A percentile compares a stretch with the other conserved stretches of the same genome.
These are phyloP conservation scores for Schizonepeta tenuifolia DNA, from an alignment of 257 asterid genomes.

Conservation along the genomic window DNA sequence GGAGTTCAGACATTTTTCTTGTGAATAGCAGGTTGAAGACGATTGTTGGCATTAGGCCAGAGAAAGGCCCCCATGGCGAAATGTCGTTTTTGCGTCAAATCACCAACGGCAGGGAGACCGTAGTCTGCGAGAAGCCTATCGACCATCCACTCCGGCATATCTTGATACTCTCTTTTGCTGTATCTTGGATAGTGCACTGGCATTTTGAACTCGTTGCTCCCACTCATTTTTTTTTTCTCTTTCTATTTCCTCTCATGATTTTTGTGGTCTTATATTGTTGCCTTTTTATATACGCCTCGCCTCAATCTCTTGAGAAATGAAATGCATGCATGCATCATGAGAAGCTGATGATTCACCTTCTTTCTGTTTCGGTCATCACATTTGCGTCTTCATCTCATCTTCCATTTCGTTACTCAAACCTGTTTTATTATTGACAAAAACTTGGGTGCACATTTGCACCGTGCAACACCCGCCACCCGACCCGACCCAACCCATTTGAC, in stretches of 20 bases:
- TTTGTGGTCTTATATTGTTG: background rate
- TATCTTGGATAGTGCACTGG: constrained; percentile 60
- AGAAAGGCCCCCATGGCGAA: constrained; percentile 60
- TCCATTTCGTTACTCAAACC: background rate
- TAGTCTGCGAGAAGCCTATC: constrained; percentile 55
- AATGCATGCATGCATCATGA: constrained; percentile 38
- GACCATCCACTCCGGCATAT: constrained; percentile 57
- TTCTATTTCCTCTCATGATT: background rate
- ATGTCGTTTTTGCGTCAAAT: constrained; percentile 46
- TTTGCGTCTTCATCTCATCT: background rate
- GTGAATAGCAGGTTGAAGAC: background rate
- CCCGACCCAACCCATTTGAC: no score
- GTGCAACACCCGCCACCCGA: no score
- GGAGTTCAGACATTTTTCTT: constrained; percentile 26
- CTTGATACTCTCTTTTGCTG: constrained; percentile 49
- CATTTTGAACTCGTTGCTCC: constrained; percentile 48
- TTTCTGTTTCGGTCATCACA: background rate
- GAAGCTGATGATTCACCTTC: constrained; percentile 50
- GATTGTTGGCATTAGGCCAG: constrained; percentile 42
- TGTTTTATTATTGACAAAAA: background rate
- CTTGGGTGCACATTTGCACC: no score
- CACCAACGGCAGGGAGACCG: constrained; percentile 50
- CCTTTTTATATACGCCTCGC: background rate
- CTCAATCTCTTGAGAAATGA: background rate
- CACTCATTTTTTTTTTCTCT: background rate